Base-by-base conservation (phyloP, 176 grass and related monocot species). In the Musa itinerans region DNA sequence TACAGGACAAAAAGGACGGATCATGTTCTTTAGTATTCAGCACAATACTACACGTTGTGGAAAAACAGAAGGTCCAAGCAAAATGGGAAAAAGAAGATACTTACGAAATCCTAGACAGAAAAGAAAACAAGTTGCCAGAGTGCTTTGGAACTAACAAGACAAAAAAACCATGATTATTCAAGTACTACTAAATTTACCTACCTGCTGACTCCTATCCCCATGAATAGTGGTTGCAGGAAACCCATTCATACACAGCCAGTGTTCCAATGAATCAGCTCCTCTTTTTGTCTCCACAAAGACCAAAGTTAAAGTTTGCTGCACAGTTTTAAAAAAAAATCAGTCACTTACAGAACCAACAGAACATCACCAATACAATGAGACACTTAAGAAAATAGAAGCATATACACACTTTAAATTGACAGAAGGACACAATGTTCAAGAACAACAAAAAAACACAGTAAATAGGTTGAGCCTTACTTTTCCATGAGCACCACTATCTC, bases 261-360 rank as follows among this genome's bases (percentile, higher is more conserved):
- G 78, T 78, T 97, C 93, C 55, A 97, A 79, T 78, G 93, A 83
- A 89, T 97, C 93, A 81, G 93, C 93, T 10, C 93, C 93, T 61
- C 88, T 92, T 86, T 96, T 96, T 63, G 93, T 97, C 74, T 97
- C 93, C 83, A 97, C 93, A 78, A 97, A 97, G 61, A 97, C 93
- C 51, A 97, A 81, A 65, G 93, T 97, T 52, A 97, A 85, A 77
- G 85, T 15, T 80, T 90, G 85, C 93, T 97, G 83, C 77, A 87
- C 23, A 49, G 77, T 80, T 71, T 50, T 8, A 66, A 65, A 50
- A 19, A 83, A 61, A 68, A 25, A 62, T 34, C 8, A 19, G 67
- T 51, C 12, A 23, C 2, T 29, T 59, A 59, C n/a, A 59, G 0
- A 59, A 59, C 16, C 57, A 59, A 22, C 11, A 25, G 34, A 75